phyloP scores from a whole-genome alignment of 768 basidiomycete genomes.

The Obba rivulosa region DNA sequence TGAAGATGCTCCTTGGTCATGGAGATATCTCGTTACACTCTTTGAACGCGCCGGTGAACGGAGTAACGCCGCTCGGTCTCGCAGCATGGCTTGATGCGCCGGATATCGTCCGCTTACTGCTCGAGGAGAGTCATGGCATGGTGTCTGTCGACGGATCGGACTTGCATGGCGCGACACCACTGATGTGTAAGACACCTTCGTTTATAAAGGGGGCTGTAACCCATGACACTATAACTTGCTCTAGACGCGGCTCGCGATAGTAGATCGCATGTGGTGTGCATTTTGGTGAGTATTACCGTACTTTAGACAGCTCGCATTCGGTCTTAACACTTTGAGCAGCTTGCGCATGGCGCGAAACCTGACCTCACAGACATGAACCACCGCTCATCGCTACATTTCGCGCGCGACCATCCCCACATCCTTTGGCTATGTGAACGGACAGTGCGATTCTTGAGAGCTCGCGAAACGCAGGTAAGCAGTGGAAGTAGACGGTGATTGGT shows the following conservation, averaged over 20 bases:
- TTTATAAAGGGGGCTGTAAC: not conserved
- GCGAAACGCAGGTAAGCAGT: constrained; percentile 50
- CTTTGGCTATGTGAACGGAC: constrained; percentile 69
- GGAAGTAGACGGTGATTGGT: not conserved
- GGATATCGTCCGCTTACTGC: constrained; percentile 53
- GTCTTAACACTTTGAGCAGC: constrained; percentile 28
- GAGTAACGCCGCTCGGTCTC: constrained; percentile 73
- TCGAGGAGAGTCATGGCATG: constrained; percentile 54
- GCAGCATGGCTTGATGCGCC: constrained; percentile 73
- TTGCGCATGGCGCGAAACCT: constrained; percentile 65
- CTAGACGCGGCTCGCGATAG: constrained; percentile 77
- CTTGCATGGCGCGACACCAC: constrained; percentile 66
- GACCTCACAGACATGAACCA: constrained; percentile 70
- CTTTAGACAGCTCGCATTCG: not conserved
- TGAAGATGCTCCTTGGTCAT: constrained; percentile 50
- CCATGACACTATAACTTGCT: constrained; percentile 3
- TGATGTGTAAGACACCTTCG: constrained; percentile 65
- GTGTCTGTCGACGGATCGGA: constrained; percentile 75
- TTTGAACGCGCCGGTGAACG: constrained; percentile 72
- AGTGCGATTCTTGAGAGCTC: constrained; percentile 55
- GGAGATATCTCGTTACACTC: constrained; percentile 60
- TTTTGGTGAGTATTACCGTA: constrained; percentile 43
- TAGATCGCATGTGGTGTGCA: constrained; percentile 57
- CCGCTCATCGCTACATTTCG: constrained; percentile 67
- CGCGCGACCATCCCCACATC: constrained; percentile 53